Percentiles rank a stretch among this genome's conserved stretches.
Conservation (phyloP, 768 basidiomycete species). For the Lactifluus subvellereus region DNA sequence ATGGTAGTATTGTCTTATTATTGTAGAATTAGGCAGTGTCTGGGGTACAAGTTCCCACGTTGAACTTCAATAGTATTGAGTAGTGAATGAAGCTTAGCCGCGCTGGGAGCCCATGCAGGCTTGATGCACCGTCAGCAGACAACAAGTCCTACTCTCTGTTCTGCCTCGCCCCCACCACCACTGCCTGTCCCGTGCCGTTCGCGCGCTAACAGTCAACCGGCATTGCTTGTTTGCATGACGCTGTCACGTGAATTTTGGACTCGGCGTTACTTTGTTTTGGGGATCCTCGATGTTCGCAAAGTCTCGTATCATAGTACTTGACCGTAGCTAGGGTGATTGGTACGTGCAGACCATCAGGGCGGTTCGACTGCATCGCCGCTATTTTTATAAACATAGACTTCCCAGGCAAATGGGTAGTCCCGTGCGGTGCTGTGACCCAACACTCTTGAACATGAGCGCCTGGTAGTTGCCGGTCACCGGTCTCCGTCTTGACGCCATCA, state of each 20-base stretch:
- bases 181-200: background rate
- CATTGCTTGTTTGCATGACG: background rate
- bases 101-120: background rate
- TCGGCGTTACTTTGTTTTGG: background rate
- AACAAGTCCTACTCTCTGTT: background rate
- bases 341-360: background rate
- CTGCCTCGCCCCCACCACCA: slow-evolving; percentile 1
- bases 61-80: slow-evolving; percentile 2
- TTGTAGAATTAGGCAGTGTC: background rate
- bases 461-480: slow-evolving; percentile 1
- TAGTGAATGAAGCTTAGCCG: background rate
- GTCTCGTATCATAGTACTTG: background rate
- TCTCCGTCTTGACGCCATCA: background rate
- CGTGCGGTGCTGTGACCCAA: background rate
- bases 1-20: background rate
- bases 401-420: background rate
- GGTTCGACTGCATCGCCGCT: background rate
- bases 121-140: slow-evolving; percentile 2
- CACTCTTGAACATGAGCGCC: slow-evolving; percentile 2
- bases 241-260: slow-evolving; percentile 1
- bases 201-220: background rate
- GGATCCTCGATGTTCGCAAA: background rate
- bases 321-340: background rate
- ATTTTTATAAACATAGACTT: background rate
- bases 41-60: slow-evolving; percentile 15